Base-by-base conservation (phyloP, 164 flowering plant species). In the Piper longum region DNA sequence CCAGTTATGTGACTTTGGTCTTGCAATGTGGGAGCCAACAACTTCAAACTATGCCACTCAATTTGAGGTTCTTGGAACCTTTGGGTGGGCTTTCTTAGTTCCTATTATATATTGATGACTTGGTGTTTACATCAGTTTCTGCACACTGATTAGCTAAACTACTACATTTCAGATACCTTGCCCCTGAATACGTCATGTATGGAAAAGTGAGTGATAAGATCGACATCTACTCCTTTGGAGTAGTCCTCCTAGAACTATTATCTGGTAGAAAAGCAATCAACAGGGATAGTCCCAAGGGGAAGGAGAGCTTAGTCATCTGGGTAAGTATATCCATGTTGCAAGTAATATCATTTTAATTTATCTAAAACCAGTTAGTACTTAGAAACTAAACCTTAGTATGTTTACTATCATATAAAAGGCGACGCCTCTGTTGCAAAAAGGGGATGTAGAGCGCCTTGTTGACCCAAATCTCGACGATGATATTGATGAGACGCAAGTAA, bases 121-220 rank as follows among this genome's bases (percentile, higher is more conserved):
- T 26, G 36, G 36, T 26, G 36, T 48, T 5, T 48, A 14, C 52
- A 48, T 9, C 14, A 41, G 52, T 16, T 9, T 11, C 13, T 55
- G 44, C 41, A 40, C 12, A 14, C 48, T 60, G 62, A 60, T 41
- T 5, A 60, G 36, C 36, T 26, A 26, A 41, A 41, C 57, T 4
- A 51, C 63, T 60, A 41, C 59, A 26, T 26, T 13, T 0, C 51
- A 69, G 71, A 63, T 91, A 91, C 68, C 86, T 89, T 43, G 98
- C 98, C 64, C 98, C 98, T 2, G 96, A 91, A 64, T 91, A 91
- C 78, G 84, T 91, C 80, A 87, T 85, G 95, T 89, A 84, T 67
- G 98, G 98, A 43, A 91, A 86, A 74, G 81, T 91, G n/a, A 91
- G 95, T 62, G 84, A 89, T 67, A 91, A 89, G 79, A 74, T 89